Evolutionary conservation across 228 moss, liverwort and hornwort species (phyloP).

Genomic region (Sphagnum magellanicum): DNA sequence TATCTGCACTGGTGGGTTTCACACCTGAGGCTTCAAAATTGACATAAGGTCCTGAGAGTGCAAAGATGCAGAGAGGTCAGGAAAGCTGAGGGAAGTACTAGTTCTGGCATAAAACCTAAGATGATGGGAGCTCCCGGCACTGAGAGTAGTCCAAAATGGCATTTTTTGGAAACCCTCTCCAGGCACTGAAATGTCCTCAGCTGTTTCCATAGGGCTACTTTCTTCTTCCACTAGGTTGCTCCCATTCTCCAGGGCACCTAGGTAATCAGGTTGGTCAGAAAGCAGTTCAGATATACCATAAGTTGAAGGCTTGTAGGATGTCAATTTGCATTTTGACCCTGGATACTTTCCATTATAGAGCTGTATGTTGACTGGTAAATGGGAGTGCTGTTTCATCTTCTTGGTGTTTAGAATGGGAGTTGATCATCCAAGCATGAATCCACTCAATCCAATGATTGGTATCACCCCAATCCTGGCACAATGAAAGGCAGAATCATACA

Average conservation of each 20-base stretch:
- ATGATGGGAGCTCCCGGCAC: slow-evolving; percentile 15
- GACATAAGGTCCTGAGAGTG: neutral
- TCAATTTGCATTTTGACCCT: slow-evolving; percentile 32
- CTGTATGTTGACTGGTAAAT: slow-evolving; percentile 16
- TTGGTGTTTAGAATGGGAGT: slow-evolving; percentile 26
- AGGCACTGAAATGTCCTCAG: neutral
- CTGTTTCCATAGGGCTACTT: slow-evolving; percentile 6
- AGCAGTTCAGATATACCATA: slow-evolving; percentile 26
- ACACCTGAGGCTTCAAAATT: neutral
- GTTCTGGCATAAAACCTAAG: slow-evolving; percentile 28
- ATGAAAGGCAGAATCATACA: neutral
- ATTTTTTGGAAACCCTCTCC: slow-evolving; percentile 5
- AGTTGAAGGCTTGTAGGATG: slow-evolving; percentile 17
- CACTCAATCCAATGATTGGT: slow-evolving; percentile 56
- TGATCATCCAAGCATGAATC: slow-evolving; percentile 50
- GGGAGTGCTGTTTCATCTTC: slow-evolving; percentile 9
- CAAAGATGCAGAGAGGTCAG: slow-evolving; percentile 2
- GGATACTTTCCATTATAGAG: slow-evolving; percentile 60
- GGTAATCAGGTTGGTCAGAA: slow-evolving; percentile 16
- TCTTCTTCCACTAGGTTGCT: neutral
- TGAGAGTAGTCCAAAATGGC: slow-evolving; percentile 15
- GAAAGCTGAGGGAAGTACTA: slow-evolving; percentile 11
- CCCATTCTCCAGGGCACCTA: slow-evolving; percentile 21
- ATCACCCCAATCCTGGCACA: slow-evolving; percentile 48
- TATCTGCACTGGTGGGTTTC: neutral